phyloP scores from a whole-genome alignment of 176 grass and related monocot species.

The Aegilops bicornis region DNA sequence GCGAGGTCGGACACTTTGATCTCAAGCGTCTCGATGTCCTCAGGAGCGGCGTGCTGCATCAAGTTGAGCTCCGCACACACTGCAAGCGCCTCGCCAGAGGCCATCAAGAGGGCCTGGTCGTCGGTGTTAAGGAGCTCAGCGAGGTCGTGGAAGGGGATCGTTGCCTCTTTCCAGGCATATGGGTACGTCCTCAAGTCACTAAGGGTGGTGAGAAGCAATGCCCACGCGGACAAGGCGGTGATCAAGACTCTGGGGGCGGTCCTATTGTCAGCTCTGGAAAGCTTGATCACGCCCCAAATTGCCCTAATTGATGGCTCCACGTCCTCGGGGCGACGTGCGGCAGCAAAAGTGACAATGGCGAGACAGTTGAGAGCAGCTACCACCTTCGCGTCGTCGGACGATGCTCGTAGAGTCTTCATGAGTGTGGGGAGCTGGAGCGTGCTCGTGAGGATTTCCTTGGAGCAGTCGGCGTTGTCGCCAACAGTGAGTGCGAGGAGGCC shows the following conservation, averaged over 20 bases:
- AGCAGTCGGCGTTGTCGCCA: neutral
- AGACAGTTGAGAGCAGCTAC: constrained; percentile 22
- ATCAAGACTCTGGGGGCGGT: neutral
- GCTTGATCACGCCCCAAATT: neutral
- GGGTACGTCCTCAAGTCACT: neutral
- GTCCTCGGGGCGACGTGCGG: neutral
- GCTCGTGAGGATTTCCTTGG: neutral
- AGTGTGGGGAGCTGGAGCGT: constrained; percentile 18
- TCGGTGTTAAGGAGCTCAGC: neutral
- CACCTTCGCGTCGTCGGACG: neutral
- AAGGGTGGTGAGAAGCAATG: constrained; percentile 16
- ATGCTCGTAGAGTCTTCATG: neutral
- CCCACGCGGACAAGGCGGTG: constrained; percentile 1
- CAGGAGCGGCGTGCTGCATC: neutral
- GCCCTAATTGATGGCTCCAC: neutral
- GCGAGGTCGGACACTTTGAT: neutral
- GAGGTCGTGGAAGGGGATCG: neutral
- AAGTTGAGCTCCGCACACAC: constrained; percentile 28
- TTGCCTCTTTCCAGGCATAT: neutral
- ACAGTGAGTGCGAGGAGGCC: constrained; percentile 32
- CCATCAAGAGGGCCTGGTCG: constrained; percentile 14
- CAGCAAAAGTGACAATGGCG: constrained; percentile 24
- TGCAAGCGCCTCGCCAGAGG: constrained; percentile 19
- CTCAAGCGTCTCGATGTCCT: neutral
- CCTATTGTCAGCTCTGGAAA: neutral